Evolutionary conservation across 2,329 filamentous ascomycete species (phyloP).

Genomic region (Emergomyces africanus): DNA sequence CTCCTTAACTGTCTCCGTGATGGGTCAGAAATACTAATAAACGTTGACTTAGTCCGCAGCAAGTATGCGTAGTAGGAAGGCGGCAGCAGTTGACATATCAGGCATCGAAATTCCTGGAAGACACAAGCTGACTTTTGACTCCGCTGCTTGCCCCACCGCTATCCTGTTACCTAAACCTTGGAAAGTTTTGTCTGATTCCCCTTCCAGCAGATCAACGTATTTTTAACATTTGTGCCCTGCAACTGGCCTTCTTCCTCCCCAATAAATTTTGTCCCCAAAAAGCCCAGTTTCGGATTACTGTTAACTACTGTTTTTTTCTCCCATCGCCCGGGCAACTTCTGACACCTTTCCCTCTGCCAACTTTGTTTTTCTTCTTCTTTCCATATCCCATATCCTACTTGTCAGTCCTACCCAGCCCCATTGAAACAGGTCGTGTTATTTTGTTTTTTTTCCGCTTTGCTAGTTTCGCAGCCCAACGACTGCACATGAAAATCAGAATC

Average conservation of each 20-base stretch:
- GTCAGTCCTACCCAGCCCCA: neutral
- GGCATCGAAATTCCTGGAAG: neutral
- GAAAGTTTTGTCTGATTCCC: neutral
- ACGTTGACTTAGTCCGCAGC: too few species aligned
- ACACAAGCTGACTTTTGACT: neutral
- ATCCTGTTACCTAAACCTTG: too few species aligned
- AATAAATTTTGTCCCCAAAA: neutral
- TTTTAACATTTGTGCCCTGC: too few species aligned
- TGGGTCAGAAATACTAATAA: too few species aligned
- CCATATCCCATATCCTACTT: too few species aligned
- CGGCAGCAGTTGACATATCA: neutral
- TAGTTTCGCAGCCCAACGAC: neutral
- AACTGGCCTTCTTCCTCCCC: neutral
- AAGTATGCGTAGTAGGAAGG: neutral
- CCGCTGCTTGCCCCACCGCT: too few species aligned
- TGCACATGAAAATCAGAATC: neutral
- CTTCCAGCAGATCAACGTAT: neutral
- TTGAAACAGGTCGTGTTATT: neutral
- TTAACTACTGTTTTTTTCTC: too few species aligned
- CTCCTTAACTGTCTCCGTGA: too few species aligned
- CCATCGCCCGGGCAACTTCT: neutral
- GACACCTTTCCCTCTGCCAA: neutral
- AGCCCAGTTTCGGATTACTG: neutral
- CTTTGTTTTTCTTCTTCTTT: too few species aligned
- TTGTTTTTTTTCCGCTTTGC: neutral